Base-by-base conservation (phyloP, 768 basidiomycete species). In the Psilocybe cubensis region DNA sequence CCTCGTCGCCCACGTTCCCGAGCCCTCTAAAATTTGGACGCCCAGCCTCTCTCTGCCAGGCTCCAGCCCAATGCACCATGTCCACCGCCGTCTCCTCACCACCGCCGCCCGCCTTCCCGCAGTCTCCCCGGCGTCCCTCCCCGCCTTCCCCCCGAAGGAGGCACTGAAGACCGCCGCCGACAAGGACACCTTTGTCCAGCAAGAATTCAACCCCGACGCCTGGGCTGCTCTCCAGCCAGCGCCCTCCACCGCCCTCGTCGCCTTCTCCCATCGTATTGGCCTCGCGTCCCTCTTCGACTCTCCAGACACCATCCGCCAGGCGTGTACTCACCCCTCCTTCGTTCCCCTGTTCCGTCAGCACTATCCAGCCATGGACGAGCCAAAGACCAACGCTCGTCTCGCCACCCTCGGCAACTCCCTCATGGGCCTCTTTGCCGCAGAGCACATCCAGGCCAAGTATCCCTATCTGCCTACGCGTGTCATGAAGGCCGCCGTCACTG, bases 381-480 rank as follows among this genome's bases (percentile, higher is more conserved):
- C 86, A 33, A 68, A 76, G 25, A 87, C 87, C 42, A 98, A 98
- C 75, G 87, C 80, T 8, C 83, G 90, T 48, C 83, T 96, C 12
- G 80, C 88, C 3, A 71, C 81, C 0, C 74, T 96, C 12, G 96
- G 95, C 38, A 97, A 97, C 76, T 81, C 91, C 0, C 81, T 97
- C 55, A 83, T 97, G 75, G 96, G 96, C 52, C 79, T 97, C 27
- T 95, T 97, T 69, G 90, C 93, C 8, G 74, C 92, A 2, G 96
- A 98, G 74, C 86, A 89, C 68, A 75, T 97, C 38, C 81, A 90
- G 54, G 79, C 87, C 11, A 79, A 85, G 43, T 98, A 90, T 71
- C 96, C 96, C 0, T 88, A 96, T 67, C 82, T 98, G 24, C 96
- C 96, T 1, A 94, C 93, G 20, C 87, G 92, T 53, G 94, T 94